Evolutionary conservation across 495 filamentous ascomycete genomes (phyloP).

Genomic region (Neurospora tetraspora): DNA sequence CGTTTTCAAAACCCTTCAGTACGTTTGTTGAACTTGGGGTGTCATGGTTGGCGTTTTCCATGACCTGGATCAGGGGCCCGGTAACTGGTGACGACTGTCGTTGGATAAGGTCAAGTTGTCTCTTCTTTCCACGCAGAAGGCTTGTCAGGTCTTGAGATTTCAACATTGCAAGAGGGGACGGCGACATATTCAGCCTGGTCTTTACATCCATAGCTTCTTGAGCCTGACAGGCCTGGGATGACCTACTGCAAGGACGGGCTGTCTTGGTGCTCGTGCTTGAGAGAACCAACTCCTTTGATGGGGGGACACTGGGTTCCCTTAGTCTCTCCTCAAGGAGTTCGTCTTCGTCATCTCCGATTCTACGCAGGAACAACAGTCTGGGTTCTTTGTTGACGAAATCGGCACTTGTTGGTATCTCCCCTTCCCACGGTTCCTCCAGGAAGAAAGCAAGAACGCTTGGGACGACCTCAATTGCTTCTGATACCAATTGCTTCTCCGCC

Average conservation of each 20-base stretch:
- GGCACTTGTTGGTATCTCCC: conserved; percentile 25
- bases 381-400: conserved; percentile 42
- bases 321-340: conserved; percentile 31
- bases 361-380: conserved; percentile 42
- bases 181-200: neutral
- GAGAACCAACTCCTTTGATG: neutral
- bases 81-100: neutral
- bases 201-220: neutral
- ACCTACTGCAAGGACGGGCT: neutral
- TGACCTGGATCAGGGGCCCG: neutral
- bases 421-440: conserved; percentile 8
- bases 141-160: conserved; percentile 2
- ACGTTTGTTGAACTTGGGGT: conserved; percentile 6
- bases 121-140: conserved; percentile 12
- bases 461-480: conserved; percentile 26
- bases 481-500: conserved; percentile 16
- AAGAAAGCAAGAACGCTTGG: conserved; percentile 9
- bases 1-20: conserved; percentile 4
- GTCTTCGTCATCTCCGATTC: conserved; percentile 37
- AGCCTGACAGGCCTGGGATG: neutral
- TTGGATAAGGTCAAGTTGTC: neutral
- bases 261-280: neutral
- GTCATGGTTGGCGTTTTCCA: neutral
- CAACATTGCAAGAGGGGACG: neutral
- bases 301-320: neutral